Evolutionary conservation across 768 basidiomycete species (phyloP), one percentile per base, ranked within the genome.

Genomic region (Termitomyces sp.): DNA sequence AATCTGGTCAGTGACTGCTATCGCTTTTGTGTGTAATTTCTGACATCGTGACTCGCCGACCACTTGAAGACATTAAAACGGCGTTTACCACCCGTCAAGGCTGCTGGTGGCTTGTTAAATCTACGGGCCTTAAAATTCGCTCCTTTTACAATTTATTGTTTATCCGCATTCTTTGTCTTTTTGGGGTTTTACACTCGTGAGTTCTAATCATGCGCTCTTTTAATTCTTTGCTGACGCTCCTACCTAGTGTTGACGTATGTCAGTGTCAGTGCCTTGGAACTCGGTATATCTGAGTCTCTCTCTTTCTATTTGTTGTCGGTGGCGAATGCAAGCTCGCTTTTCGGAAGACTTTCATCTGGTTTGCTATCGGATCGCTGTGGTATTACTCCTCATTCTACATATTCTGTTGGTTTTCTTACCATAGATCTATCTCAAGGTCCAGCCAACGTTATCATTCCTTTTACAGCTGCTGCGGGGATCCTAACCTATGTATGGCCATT

Each of bases 401-500:
- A 14, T 43, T 29, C 17, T 45, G 12, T 14, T 29, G 29, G 16
- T n/a, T 35, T 4, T 41, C 29, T 53, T 38, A 11, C 19, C 31
- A 37, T 14, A 34, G n/a, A 41, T 25, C 48, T 10, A 9, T n/a
- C 38, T 17, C 25, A 53, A 85, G 90, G 90, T 14, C 68, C 82
- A 0, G 73, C 90, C 61, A 91, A 87, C 59, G 73, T 87, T 32
- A 85, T 91, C 77, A 79, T 79, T 11, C 86, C 88, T 0, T 82
- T 84, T 35, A 85, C 82, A 0, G 54, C 77, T 16, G 37, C 81
- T 0, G 82, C 85, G 0, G 86, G 79, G 0, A 68, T 83, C 34
- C 64, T 86, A 44, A 89, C 89, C 0, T 84, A 83, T 61, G 73
- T 73, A 4, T 92, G 91, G 91, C 90, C 90, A 0, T 86, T 82